Conservation (phyloP, 2,329 filamentous ascomycete species). For the Penicillium sp. region DNA sequence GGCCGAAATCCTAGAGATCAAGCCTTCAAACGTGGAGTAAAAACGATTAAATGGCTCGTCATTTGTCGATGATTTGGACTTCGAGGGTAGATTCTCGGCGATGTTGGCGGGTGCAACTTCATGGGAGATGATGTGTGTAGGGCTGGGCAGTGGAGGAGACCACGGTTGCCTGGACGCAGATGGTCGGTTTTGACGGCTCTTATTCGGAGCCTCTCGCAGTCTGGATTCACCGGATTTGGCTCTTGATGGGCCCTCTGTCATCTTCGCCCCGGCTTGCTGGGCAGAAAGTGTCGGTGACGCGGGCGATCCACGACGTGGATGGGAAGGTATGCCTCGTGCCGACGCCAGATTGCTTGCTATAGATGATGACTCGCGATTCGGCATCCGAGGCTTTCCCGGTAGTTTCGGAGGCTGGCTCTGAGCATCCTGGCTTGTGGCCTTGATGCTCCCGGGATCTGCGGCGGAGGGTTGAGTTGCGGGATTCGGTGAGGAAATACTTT, state of each 20-base stretch:
- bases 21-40: slow-evolving; percentile 82
- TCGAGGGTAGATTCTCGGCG: slow-evolving; percentile 23
- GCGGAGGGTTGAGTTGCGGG: slow-evolving; percentile 15
- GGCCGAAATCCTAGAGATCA: slow-evolving; percentile 83
- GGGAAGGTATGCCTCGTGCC: slow-evolving; percentile 67
- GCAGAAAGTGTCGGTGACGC: slow-evolving; percentile 67
- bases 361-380: slow-evolving; percentile 67
- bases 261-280: slow-evolving; percentile 65
- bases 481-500: slow-evolving; percentile 9
- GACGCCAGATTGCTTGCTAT: slow-evolving; percentile 86
- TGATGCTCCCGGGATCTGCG: slow-evolving; percentile 19
- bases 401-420: slow-evolving; percentile 39
- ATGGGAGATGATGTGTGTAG: slow-evolving; percentile 33
- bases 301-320: slow-evolving; percentile 56
- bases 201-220: slow-evolving; percentile 22
- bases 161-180: slow-evolving; percentile 30
- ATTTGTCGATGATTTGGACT: slow-evolving; percentile 22
- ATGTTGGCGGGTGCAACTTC: slow-evolving; percentile 29
- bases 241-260: slow-evolving; percentile 53
- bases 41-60: slow-evolving; percentile 86
- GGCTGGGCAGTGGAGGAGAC: slow-evolving; percentile 32
- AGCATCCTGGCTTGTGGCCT: slow-evolving; percentile 27
- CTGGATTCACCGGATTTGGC: slow-evolving; percentile 30
- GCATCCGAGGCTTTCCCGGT: slow-evolving; percentile 42
- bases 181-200: slow-evolving; percentile 24